These are phyloP conservation scores for Lachnellula subtilissima DNA, from an alignment of 2,329 filamentous ascomycete genomes.

Conservation along the genomic window DNA sequence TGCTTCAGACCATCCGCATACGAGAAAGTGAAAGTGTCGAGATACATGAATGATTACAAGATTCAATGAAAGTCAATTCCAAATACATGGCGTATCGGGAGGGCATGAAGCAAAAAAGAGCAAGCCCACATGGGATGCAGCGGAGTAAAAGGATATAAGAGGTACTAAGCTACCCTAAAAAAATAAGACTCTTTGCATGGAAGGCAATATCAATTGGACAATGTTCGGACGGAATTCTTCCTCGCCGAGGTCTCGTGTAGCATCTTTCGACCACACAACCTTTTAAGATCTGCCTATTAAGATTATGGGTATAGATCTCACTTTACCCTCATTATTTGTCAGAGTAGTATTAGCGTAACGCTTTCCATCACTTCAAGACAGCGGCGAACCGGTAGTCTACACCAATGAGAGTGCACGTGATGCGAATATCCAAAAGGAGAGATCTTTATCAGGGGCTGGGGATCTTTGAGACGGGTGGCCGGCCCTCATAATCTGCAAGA, in stretches of 20 bases:
- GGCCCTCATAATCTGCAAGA: conserved; percentile 1
- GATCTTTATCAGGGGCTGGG: not conserved
- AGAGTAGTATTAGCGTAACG: not conserved
- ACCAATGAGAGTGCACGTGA: not conserved
- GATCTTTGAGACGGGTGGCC: conserved; percentile 1
- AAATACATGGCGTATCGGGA: not conserved
- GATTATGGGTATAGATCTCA: not conserved
- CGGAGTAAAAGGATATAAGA: not conserved
- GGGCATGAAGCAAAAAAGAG: not conserved
- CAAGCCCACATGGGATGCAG: not conserved
- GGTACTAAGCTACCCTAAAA: not conserved
- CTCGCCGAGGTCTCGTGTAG: not conserved
- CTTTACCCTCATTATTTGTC: not conserved
- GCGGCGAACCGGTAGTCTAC: not conserved
- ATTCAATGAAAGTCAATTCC: not conserved
- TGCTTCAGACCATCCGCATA: not conserved
- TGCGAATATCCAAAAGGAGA: not conserved
- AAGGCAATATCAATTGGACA: not conserved
- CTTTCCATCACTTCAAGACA: not conserved
- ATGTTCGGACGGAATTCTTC: not conserved
- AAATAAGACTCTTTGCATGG: not conserved
- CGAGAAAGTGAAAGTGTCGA: not conserved
- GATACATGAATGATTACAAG: not conserved
- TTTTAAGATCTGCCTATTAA: not conserved
- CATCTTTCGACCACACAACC: not conserved